These are phyloP conservation scores for Xanthoconium separans DNA, from an alignment of 1,284 basidiomycete species.

Conservation along the genomic window DNA sequence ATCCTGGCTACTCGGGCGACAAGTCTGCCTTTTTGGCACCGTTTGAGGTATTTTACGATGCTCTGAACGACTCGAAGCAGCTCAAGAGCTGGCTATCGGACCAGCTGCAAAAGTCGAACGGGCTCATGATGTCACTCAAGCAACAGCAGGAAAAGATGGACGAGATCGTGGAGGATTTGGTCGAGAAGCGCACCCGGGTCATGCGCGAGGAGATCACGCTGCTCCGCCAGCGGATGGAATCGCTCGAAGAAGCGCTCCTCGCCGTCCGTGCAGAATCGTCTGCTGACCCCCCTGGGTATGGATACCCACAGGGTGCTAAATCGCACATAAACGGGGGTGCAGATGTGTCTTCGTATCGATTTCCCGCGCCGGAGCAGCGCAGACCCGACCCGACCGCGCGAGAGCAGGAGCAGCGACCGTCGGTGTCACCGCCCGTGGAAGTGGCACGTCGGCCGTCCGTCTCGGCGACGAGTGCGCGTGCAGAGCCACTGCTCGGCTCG, in stretches of 20 bases:
- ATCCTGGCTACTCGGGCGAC: slow-evolving; percentile 57
- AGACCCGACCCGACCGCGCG: slow-evolving; percentile 20
- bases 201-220: slow-evolving; percentile 58
- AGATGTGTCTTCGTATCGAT: slow-evolving; percentile 28
- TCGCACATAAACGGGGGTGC: slow-evolving; percentile 26
- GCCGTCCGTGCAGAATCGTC: slow-evolving; percentile 34
- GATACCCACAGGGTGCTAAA: slow-evolving; percentile 22
- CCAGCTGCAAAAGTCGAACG: slow-evolving; percentile 61
- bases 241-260: slow-evolving; percentile 55
- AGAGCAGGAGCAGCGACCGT: slow-evolving; percentile 28
- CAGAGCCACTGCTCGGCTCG: slow-evolving; percentile 38
- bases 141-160: slow-evolving; percentile 57
- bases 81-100: slow-evolving; percentile 71
- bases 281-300: slow-evolving; percentile 23
- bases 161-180: slow-evolving; percentile 53
- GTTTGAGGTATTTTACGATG: slow-evolving; percentile 77
- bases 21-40: slow-evolving; percentile 73
- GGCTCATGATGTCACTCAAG: slow-evolving; percentile 50
- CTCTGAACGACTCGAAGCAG: slow-evolving; percentile 70
- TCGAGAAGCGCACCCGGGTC: slow-evolving; percentile 53
- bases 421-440: slow-evolving; percentile 45
- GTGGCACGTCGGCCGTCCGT: slow-evolving; percentile 45
- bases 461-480: slow-evolving; percentile 40
- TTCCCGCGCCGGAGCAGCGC: slow-evolving; percentile 26
- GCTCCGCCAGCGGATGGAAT: slow-evolving; percentile 55